Base-by-base conservation (phyloP, 495 filamentous ascomycete genomes). In the Annulohypoxylon maeteangense region DNA sequence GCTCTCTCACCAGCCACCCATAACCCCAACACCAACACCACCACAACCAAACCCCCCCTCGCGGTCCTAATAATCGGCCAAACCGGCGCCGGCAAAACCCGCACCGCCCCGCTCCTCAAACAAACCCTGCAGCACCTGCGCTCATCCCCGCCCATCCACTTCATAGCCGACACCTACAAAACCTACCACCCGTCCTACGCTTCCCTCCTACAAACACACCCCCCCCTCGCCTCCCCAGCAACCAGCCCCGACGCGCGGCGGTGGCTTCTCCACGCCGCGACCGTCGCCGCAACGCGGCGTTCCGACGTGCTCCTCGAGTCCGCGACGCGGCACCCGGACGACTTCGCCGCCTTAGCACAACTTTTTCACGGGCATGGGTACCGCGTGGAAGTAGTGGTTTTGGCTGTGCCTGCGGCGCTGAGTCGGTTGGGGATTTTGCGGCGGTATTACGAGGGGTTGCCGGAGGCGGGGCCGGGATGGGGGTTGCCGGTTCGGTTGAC, bases 121-220 rank as follows among this genome's bases (percentile, higher is more conserved):
- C 2, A 22, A 18, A 66, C 77, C 63, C 31, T 82, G 62, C 48
- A 45, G 67, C 32, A 38, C 10, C 7, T n/a, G n/a, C n/a, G n/a
- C n/a, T n/a, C 0, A 23, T 0, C 70, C 67, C 23, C 60, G n/a
- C n/a, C 64, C 53, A 71, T 73, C 2, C 81, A 82, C 72, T 75
- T 82, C 57, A 77, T 81, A 57, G 80, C 81, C 32, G 81, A 82
- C 78, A 78, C 77, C 11, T 82, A 81, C 79, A 82, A 82, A 55
- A 77, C 78, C n/a, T 78, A 80, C 71, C 81, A 82, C 70, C 81
- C 81, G 0, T 25, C 59, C 32, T 81, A 80, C 72, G 6, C 8
- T 4, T 1, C 51, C 0, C 69, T 77, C 29, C 48, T 80, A 0
- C 2, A 32, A 18, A 11, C 55, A 5, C 23, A 16, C 5, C 77